phyloP scores from a whole-genome alignment of 805 yeast species.

The Kodamaea laetipori region DNA sequence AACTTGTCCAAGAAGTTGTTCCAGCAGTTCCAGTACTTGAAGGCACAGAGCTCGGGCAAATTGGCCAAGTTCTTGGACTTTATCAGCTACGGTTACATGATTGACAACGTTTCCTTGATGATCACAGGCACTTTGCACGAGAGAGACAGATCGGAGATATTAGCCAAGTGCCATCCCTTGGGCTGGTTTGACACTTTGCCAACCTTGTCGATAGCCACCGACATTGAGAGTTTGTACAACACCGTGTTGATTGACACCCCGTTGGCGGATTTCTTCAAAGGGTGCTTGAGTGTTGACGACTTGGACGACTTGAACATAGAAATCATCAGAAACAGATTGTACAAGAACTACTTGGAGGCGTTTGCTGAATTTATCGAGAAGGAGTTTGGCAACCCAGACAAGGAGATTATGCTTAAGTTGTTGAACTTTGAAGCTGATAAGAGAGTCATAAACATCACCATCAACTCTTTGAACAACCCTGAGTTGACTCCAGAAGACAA shows the following conservation, averaged over 20 bases:
- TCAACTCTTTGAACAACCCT: conserved; percentile 81
- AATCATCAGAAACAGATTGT: conserved; percentile 85
- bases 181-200: conserved; percentile 99
- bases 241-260: conserved; percentile 96
- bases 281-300: conserved; percentile 83
- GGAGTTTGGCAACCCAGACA: conserved; percentile 72
- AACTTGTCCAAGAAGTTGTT: conserved; percentile 72
- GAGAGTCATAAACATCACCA: conserved; percentile 85
- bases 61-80: conserved; percentile 84
- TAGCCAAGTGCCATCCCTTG: conserved; percentile 90
- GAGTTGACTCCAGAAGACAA: conserved; percentile 78
- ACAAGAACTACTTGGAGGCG: conserved; percentile 91
- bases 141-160: conserved; percentile 84
- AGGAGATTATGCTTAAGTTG: conserved; percentile 75
- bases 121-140: conserved; percentile 97
- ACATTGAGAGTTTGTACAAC: conserved; percentile 87
- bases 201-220: conserved; percentile 89
- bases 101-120: conserved; percentile 93
- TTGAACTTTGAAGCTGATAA: conserved; percentile 93
- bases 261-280: conserved; percentile 92
- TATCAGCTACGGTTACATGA: conserved; percentile 96
- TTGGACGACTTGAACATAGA: conserved; percentile 95
- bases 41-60: conserved; percentile 80
- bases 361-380: conserved; percentile 65
- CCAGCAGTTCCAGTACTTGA: conserved; percentile 81